These are phyloP conservation scores for Hyaloscypha bicolor DNA, from an alignment of 495 filamentous ascomycete species.

Conservation along the genomic window DNA sequence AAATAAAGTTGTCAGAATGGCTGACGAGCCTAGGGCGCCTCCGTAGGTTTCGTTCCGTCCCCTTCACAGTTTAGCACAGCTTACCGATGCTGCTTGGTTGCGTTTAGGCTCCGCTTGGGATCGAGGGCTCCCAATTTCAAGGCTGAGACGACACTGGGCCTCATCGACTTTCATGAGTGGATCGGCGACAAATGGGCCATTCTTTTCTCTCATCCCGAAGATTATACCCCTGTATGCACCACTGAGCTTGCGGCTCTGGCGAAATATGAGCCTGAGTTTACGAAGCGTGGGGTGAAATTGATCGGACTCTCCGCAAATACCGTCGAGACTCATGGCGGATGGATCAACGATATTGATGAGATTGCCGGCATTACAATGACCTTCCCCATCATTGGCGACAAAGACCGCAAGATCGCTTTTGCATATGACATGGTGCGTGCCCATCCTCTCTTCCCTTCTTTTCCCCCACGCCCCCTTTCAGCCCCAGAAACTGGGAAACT, in stretches of 20 bases:
- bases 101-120: conserved; percentile 77
- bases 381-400: conserved; percentile 98
- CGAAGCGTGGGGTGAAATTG: conserved; percentile 88
- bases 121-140: conserved; percentile 89
- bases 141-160: conserved; percentile 85
- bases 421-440: conserved; percentile 89
- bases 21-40: conserved; percentile 3
- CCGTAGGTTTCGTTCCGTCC: conserved; percentile 20
- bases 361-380: conserved; percentile 74
- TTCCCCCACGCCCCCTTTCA: no score
- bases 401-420: conserved; percentile 88
- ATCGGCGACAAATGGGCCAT: conserved; percentile 92
- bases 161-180: conserved; percentile 96
- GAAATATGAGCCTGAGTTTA: conserved; percentile 95
- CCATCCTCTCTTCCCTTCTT: conserved; percentile 4
- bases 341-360: conserved; percentile 97
- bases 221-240: conserved; percentile 94
- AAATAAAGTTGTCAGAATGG: not conserved
- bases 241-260: conserved; percentile 97
- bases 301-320: conserved; percentile 92
- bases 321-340: conserved; percentile 61
- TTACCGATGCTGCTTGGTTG: conserved; percentile 25
- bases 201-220: conserved; percentile 96
- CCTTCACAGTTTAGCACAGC: not conserved
- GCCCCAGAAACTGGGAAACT: not conserved